These are phyloP conservation scores for Botrytis galanthina DNA, from an alignment of 2,329 filamentous ascomycete species.

Conservation along the genomic window DNA sequence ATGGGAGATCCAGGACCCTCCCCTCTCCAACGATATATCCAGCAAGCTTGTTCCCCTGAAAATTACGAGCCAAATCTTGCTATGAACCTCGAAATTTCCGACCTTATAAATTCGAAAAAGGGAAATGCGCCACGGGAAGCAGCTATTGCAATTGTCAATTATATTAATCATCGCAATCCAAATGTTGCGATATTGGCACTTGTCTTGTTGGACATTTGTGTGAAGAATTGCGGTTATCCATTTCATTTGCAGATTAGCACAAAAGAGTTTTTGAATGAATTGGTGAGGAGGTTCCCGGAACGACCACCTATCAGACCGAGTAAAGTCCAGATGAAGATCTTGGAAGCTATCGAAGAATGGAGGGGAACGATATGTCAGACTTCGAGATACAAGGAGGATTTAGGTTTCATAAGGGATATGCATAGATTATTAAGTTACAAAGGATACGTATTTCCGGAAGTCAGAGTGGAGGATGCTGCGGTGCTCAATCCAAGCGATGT, in stretches of 20 bases:
- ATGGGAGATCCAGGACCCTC: conserved; percentile 76
- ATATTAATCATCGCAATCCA: conserved; percentile 94
- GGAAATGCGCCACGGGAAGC: conserved; percentile 93
- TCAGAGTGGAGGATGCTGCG: conserved; percentile 89
- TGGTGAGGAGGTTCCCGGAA: conserved; percentile 93
- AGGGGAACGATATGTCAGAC: conserved; percentile 97
- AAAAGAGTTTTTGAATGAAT: conserved; percentile 98
- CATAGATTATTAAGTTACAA: conserved; percentile 94
- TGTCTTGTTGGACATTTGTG: conserved; percentile 93
- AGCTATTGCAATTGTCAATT: conserved; percentile 86
- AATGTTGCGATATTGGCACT: conserved; percentile 91
- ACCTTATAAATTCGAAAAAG: conserved; percentile 97
- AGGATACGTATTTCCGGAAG: conserved; percentile 91
- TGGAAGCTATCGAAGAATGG: conserved; percentile 98
- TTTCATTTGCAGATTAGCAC: conserved; percentile 98
- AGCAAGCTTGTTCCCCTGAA: conserved; percentile 92
- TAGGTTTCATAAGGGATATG: conserved; percentile 97
- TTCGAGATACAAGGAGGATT: conserved; percentile 92
- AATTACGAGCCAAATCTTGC: conserved; percentile 98
- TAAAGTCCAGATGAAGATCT: conserved; percentile 85
- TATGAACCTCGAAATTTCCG: conserved; percentile 91
- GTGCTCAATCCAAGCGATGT: conserved; percentile 96
- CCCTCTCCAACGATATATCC: conserved; percentile 90
- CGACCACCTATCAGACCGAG: conserved; percentile 82
- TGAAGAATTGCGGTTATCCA: conserved; percentile 99